A percentile compares a stretch with the other conserved stretches of the same genome.
Evolutionary conservation across 257 asterid genomes (phyloP).

Genomic region (Plectranthus barbatus): DNA sequence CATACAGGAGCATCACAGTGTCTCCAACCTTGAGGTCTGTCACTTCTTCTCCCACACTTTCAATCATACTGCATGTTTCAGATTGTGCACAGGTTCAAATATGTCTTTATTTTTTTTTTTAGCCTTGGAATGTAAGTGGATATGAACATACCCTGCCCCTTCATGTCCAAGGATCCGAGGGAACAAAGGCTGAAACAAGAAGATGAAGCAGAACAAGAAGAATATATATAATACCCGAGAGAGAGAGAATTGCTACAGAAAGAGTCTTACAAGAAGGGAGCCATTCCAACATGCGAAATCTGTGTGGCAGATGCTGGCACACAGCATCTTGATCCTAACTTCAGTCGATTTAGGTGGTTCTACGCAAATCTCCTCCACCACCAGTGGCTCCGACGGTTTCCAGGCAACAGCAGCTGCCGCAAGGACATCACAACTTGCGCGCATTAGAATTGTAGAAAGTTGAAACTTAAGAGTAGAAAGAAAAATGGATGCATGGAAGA

Average conservation of each 20-base stretch:
- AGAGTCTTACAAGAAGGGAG: conserved; percentile 6
- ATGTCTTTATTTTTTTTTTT: neutral
- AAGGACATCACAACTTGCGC: neutral
- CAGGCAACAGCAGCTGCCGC: conserved; percentile 45
- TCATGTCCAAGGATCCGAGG: conserved; percentile 85
- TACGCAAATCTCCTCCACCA: conserved; percentile 44
- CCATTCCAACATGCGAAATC: conserved; percentile 38
- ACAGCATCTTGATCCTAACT: conserved; percentile 52
- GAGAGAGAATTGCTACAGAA: no score
- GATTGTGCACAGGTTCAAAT: neutral
- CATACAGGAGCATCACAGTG: conserved; percentile 51
- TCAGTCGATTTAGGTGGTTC: conserved; percentile 52
- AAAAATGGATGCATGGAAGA: neutral
- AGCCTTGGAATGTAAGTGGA: neutral
- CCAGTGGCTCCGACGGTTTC: conserved; percentile 33
- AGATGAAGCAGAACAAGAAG: neutral
- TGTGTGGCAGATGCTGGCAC: conserved; percentile 62
- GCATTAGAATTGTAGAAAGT: no score
- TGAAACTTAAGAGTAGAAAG: no score
- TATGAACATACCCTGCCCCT: conserved; percentile 65
- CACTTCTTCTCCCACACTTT: conserved; percentile 58
- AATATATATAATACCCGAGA: neutral
- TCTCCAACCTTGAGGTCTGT: conserved; percentile 46
- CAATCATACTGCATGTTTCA: conserved; percentile 36
- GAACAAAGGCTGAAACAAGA: conserved; percentile 45